Conservation (phyloP, 306 rosid species). For the Psophocarpus tetragonolobus region DNA sequence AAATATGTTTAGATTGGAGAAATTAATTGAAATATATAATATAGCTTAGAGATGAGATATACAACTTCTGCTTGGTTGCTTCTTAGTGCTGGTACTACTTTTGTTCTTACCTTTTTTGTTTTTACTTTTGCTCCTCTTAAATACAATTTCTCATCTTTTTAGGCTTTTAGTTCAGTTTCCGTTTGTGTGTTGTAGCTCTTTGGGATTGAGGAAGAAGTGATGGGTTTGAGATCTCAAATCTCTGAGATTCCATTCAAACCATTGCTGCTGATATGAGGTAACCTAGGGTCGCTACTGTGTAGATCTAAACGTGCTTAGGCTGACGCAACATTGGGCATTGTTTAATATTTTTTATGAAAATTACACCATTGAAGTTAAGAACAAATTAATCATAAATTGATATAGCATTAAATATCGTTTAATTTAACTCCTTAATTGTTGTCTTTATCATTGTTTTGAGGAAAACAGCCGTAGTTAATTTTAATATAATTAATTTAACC, state of each 20-base stretch:
- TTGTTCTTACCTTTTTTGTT: rapidly evolving
- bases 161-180: slow-evolving; percentile 18
- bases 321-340: slow-evolving; percentile 48
- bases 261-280: slow-evolving; percentile 48
- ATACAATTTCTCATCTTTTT: background rate
- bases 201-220: slow-evolving; percentile 47
- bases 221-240: slow-evolving; percentile 49
- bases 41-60: slow-evolving; percentile 30
- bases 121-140: background rate
- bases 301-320: slow-evolving; percentile 53
- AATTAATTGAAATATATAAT: slow-evolving; percentile 24
- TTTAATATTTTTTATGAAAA: slow-evolving; percentile 28
- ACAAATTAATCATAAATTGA: background rate
- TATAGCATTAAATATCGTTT: background rate
- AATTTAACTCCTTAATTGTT: background rate
- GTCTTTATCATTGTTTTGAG: background rate
- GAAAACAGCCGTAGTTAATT: background rate
- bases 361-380: slow-evolving; percentile 31
- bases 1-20: slow-evolving; percentile 23
- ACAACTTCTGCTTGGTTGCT: background rate
- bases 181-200: slow-evolving; percentile 28
- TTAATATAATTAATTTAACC: too few species aligned
- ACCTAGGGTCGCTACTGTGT: slow-evolving; percentile 32
- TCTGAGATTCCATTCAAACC: slow-evolving; percentile 47
- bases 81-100: background rate